A percentile compares a stretch with the other conserved stretches of the same genome.
phyloP scores from a whole-genome alignment of 1,139 yeast genomes.

The Yamadazyma sp. region DNA sequence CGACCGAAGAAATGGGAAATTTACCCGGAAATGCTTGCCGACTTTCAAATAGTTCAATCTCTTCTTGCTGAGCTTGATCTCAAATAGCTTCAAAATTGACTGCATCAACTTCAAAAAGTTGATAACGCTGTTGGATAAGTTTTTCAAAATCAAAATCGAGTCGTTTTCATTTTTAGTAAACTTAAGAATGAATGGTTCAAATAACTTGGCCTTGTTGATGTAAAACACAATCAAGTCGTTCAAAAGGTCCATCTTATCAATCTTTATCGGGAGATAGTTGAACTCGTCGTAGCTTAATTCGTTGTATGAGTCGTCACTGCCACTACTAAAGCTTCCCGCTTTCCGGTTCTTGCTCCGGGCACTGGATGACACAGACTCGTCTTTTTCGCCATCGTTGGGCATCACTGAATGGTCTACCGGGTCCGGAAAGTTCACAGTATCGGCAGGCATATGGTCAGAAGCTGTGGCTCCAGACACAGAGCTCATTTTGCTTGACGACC shows the following conservation, averaged over 20 bases:
- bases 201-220: slow-evolving; percentile 51
- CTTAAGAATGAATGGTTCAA: slow-evolving; percentile 50
- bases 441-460: neutral
- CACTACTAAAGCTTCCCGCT: slow-evolving; percentile 1
- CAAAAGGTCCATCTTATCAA: slow-evolving; percentile 38
- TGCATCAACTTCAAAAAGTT: slow-evolving; percentile 36
- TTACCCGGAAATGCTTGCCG: slow-evolving; percentile 35
- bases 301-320: slow-evolving; percentile 10
- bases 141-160: slow-evolving; percentile 24
- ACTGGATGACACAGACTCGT: too few species aligned
- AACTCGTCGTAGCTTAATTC: slow-evolving; percentile 18
- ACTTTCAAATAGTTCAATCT: slow-evolving; percentile 23
- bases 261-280: slow-evolving; percentile 25
- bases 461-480: neutral
- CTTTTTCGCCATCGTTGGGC: too few species aligned
- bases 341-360: neutral
- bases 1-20: slow-evolving; percentile 49
- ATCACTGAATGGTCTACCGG: too few species aligned
- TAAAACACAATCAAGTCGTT: slow-evolving; percentile 47
- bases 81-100: slow-evolving; percentile 15
- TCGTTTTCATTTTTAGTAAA: slow-evolving; percentile 31
- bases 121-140: slow-evolving; percentile 36
- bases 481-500: neutral
- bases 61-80: slow-evolving; percentile 18
- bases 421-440: too few species aligned